Evolutionary conservation across 2,329 filamentous ascomycete species (phyloP).

Genomic region (Alternaria dauci): DNA sequence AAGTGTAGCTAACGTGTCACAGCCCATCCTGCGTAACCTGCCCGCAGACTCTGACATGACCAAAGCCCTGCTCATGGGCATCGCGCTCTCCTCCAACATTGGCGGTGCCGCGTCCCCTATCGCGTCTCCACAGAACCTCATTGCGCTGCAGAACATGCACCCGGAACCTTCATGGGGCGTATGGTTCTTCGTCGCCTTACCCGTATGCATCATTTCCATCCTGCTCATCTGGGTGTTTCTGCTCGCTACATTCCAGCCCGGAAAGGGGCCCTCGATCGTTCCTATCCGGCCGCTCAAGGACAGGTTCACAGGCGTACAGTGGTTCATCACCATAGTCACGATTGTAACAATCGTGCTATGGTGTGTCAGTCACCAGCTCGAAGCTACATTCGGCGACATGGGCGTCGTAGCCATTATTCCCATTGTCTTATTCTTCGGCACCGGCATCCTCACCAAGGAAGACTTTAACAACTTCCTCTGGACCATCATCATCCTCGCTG

Average conservation of each 20-base stretch:
- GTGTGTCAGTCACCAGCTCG: constrained; percentile 91
- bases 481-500: constrained; percentile 99
- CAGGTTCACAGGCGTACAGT: constrained; percentile 85
- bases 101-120: constrained; percentile 97
- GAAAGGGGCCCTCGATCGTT: constrained; percentile 85
- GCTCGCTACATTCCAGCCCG: constrained; percentile 83
- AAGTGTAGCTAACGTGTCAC: constrained; percentile 15
- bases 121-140: constrained; percentile 95
- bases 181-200: constrained; percentile 97
- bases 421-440: constrained; percentile 94
- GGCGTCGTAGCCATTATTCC: constrained; percentile 97
- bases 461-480: constrained; percentile 99
- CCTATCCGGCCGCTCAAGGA: constrained; percentile 91
- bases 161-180: constrained; percentile 90
- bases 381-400: constrained; percentile 93
- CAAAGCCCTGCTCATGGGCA: constrained; percentile 93
- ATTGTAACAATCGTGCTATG: constrained; percentile 86
- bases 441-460: constrained; percentile 95
- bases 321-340: constrained; percentile 88
- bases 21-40: constrained; percentile 94
- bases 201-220: constrained; percentile 89
- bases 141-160: constrained; percentile 94
- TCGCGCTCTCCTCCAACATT: constrained; percentile 93
- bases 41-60: constrained; percentile 91
- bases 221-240: constrained; percentile 88